These are phyloP conservation scores for Endogone sp. DNA, from an alignment of 192 early-diverging fungal genomes.

Conservation along the genomic window DNA sequence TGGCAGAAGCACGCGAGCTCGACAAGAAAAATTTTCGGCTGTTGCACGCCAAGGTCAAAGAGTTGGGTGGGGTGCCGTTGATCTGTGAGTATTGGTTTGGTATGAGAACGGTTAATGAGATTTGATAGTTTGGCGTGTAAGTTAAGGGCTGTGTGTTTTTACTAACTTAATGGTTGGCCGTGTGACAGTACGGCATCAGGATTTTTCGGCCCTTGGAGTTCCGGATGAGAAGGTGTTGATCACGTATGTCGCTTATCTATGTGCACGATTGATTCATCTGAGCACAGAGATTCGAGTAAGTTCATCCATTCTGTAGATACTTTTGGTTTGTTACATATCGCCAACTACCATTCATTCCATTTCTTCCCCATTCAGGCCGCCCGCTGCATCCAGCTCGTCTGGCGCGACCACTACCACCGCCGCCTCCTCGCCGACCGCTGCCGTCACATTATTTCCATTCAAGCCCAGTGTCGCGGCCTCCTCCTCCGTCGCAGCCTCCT, in stretches of 20 bases:
- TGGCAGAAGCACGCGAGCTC: conserved; percentile 28
- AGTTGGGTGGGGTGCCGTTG: conserved; percentile 34
- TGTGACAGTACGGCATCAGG: conserved; percentile 26
- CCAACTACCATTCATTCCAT: not conserved
- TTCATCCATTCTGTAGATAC: not conserved
- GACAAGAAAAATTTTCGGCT: conserved; percentile 33
- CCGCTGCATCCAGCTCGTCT: conserved; percentile 30
- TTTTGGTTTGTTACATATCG: no score
- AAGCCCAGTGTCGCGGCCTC: conserved; percentile 21
- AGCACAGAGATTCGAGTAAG: conserved; percentile 33
- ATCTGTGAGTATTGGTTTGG: conserved; percentile 18
- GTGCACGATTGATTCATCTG: conserved; percentile 33
- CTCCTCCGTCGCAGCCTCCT: conserved; percentile 8
- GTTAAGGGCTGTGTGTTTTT: no score
- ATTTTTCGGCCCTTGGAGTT: conserved; percentile 30
- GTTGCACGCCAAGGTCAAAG: conserved; percentile 29
- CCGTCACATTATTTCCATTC: conserved; percentile 20
- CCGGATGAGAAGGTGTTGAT: conserved; percentile 38
- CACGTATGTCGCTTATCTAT: conserved; percentile 34
- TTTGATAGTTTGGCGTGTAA: not conserved
- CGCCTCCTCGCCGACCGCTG: conserved; percentile 18
- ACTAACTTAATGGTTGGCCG: no score
- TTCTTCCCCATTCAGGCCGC: conserved; percentile 18
- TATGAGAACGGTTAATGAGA: not conserved
- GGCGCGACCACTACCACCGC: conserved; percentile 27